Evolutionary conservation across 2,329 filamentous ascomycete species (phyloP).

Genomic region (Diplodia seriata): DNA sequence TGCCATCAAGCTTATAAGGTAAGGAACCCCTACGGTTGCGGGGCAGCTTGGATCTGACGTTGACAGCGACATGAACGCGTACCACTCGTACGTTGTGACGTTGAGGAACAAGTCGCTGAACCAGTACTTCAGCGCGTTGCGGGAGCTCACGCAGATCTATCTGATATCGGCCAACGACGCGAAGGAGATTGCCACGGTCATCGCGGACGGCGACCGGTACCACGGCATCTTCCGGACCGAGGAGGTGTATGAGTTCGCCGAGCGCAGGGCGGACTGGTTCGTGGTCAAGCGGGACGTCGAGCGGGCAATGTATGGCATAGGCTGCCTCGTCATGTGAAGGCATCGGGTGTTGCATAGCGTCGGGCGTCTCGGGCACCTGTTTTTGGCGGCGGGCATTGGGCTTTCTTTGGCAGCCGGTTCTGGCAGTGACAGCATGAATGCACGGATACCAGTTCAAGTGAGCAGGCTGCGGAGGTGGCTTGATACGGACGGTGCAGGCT

Average conservation of each 20-base stretch:
- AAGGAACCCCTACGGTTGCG: constrained; percentile 35
- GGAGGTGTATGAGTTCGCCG: constrained; percentile 97
- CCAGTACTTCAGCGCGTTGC: constrained; percentile 88
- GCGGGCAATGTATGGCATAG: constrained; percentile 95
- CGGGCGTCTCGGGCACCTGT: constrained; percentile 20
- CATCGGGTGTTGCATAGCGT: constrained; percentile 23
- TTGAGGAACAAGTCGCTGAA: constrained; percentile 84
- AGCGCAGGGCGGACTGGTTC: constrained; percentile 94
- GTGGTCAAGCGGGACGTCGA: constrained; percentile 87
- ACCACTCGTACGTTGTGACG: constrained; percentile 82
- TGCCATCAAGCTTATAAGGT: constrained; percentile 85
- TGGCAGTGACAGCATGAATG: constrained; percentile 20
- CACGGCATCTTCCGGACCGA: constrained; percentile 91
- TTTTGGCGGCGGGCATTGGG: neutral
- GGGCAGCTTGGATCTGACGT: constrained; percentile 1
- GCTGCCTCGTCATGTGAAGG: constrained; percentile 79
- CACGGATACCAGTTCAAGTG: constrained; percentile 1
- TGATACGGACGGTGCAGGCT: constrained; percentile 14
- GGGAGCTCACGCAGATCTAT: constrained; percentile 94
- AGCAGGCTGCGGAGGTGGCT: constrained; percentile 9
- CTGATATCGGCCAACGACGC: constrained; percentile 86
- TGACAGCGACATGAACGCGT: constrained; percentile 90
- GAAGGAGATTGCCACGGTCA: constrained; percentile 93
- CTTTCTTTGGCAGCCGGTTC: constrained; percentile 6
- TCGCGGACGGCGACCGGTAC: constrained; percentile 89